These are phyloP conservation scores for Eucalyptus globulus DNA, from an alignment of 345 rosid species.

Conservation along the genomic window DNA sequence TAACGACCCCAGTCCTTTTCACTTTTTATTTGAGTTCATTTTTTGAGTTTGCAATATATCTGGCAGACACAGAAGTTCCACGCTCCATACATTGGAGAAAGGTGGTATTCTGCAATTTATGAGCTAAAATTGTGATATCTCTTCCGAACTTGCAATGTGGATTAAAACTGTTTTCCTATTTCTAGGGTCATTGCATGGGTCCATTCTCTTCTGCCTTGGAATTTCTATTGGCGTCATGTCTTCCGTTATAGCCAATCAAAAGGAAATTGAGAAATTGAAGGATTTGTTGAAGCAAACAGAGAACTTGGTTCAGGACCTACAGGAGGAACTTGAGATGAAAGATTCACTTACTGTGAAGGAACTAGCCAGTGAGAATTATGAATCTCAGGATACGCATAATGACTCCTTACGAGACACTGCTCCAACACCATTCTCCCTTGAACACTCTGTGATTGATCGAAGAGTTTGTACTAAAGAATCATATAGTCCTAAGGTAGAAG, in stretches of 20 bases:
- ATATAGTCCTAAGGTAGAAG: conserved; percentile 18
- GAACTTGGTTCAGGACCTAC: conserved; percentile 65
- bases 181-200: conserved; percentile 30
- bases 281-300: conserved; percentile 45
- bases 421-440: neutral
- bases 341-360: conserved; percentile 51
- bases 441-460: neutral
- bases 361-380: conserved; percentile 32
- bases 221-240: conserved; percentile 58
- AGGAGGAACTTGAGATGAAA: conserved; percentile 68
- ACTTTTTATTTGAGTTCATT: neutral
- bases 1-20: neutral
- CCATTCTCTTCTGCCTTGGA: conserved; percentile 49
- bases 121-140: neutral
- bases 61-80: neutral
- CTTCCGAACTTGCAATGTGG: neutral
- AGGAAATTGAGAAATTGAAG: conserved; percentile 33
- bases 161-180: neutral
- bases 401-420: conserved; percentile 6
- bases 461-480: conserved; percentile 8
- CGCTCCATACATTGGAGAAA: neutral
- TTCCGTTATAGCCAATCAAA: conserved; percentile 30
- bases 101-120: neutral
- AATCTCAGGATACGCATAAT: conserved; percentile 12
- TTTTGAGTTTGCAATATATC: neutral